Base-by-base conservation (phyloP, 306 rosid species). In the barrel medic (Medicago truncatula) region DNA sequence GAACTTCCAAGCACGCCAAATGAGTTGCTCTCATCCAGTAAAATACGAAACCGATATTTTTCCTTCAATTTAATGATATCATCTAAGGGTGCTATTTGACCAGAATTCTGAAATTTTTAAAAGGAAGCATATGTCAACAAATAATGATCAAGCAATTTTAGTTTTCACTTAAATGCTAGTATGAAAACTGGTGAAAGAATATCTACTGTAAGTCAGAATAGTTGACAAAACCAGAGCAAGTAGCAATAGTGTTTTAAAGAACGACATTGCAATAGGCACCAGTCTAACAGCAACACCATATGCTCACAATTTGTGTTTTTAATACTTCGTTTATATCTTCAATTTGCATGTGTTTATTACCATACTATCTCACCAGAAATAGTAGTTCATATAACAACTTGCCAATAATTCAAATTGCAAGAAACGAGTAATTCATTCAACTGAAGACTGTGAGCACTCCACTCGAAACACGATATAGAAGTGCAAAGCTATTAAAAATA, bases 21-120 rank as follows among this genome's bases (percentile, higher is more conserved):
- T n/a, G 99, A 96, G 87, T 96, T 96, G 92, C 98, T 96, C 85
- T 92, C 99, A 67, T 96, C 99, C 89, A 96, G 76, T 84, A 92
- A 82, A 84, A 90, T 93, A 49, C 98, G 99, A 69, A 96, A 96
- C 1, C 77, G 82, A 58, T 89, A 88, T 82, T 88, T 84, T 89
- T 96, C 99, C 88, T 96, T 96, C 91, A 96, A 81, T 73, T 80
- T 87, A 79, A 92, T 90, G 83, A 96, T 96, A 84, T 92, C 89
- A 17, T 90, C 91, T 57, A 96, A 76, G 36, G 97, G 98, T 78
- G 97, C 96, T 75, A 96, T 87, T 87, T 90, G 97, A 63, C 99
- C 98, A 84, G 99, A 96, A 80, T 92, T 96, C 99, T 96, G 86
- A 62, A 83, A 80, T 38, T 14, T 61, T 61, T 41, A 60, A 71